A percentile compares a stretch with the other conserved stretches of the same genome.
These are phyloP conservation scores for Penicillium simplicissimum DNA, from an alignment of 495 filamentous ascomycete genomes.

Conservation along the genomic window DNA sequence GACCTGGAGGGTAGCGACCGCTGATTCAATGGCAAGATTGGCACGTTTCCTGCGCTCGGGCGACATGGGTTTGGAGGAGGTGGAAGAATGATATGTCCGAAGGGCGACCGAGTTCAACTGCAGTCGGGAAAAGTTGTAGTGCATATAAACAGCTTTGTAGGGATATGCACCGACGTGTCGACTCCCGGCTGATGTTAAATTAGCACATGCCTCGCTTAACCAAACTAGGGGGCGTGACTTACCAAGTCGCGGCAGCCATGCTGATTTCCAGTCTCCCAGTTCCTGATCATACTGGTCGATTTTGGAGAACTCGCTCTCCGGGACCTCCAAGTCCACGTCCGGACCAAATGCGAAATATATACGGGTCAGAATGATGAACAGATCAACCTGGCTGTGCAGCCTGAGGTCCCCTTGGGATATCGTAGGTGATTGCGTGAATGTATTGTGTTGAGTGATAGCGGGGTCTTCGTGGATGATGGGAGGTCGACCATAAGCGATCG, in stretches of 20 bases:
- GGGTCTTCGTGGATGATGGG: slow-evolving; percentile 57
- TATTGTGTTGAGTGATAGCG: slow-evolving; percentile 52
- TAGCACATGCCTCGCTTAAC: slow-evolving; percentile 12
- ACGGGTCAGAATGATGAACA: slow-evolving; percentile 59
- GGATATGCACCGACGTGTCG: slow-evolving; percentile 55
- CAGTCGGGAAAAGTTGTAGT: slow-evolving; percentile 57
- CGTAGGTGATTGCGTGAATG: slow-evolving; percentile 45
- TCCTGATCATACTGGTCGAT: slow-evolving; percentile 48
- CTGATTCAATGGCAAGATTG: slow-evolving; percentile 55
- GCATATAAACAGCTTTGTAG: slow-evolving; percentile 52
- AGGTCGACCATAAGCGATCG: slow-evolving; percentile 55
- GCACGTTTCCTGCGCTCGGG: slow-evolving; percentile 52
- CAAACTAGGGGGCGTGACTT: slow-evolving; percentile 13
- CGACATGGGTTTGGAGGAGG: slow-evolving; percentile 51
- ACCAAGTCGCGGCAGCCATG: slow-evolving; percentile 54
- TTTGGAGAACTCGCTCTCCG: slow-evolving; percentile 44
- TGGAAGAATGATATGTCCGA: slow-evolving; percentile 52
- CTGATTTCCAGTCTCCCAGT: slow-evolving; percentile 47
- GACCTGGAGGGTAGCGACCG: slow-evolving; percentile 50
- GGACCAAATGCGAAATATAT: slow-evolving; percentile 61
- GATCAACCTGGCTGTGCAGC: slow-evolving; percentile 56
- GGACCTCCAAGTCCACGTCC: slow-evolving; percentile 55
- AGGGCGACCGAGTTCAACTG: slow-evolving; percentile 60
- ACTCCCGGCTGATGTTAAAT: slow-evolving; percentile 41
- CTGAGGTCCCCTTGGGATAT: slow-evolving; percentile 53